Evolutionary conservation across 192 early-diverging fungal species (phyloP).

Genomic region (Irineochytrium annulatum): DNA sequence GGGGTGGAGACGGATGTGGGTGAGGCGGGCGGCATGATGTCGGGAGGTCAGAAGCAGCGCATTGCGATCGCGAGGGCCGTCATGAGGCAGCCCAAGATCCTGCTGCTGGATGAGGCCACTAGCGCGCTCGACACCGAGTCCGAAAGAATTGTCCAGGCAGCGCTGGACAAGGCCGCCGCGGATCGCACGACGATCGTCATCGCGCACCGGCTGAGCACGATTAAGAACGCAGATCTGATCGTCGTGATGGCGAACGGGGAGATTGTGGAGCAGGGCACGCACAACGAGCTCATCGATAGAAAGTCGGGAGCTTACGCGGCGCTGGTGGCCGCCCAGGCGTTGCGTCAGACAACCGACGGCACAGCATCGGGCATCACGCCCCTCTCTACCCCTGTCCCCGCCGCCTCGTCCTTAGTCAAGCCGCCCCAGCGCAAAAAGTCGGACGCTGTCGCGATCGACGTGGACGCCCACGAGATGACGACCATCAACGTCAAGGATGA

Average conservation of each 20-base stretch:
- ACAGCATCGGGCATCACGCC: not conserved
- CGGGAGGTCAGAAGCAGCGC: constrained; percentile 90
- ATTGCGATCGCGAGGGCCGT: constrained; percentile 94
- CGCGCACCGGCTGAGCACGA: constrained; percentile 87
- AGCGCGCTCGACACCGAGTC: constrained; percentile 51
- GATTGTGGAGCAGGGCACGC: constrained; percentile 71
- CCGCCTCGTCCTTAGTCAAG: not conserved
- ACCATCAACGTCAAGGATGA: not conserved
- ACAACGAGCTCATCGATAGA: constrained; percentile 65
- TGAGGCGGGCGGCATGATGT: constrained; percentile 61
- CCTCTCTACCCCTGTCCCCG: not conserved
- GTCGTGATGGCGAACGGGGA: constrained; percentile 64
- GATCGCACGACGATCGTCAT: constrained; percentile 84
- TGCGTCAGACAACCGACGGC: constrained; percentile 29
- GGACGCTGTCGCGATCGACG: constrained; percentile 10
- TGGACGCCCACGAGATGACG: not conserved
- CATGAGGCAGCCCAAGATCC: constrained; percentile 76
- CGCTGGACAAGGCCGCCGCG: constrained; percentile 41
- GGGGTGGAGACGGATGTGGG: constrained; percentile 82
- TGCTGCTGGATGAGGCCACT: constrained; percentile 60
- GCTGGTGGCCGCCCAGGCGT: constrained; percentile 69
- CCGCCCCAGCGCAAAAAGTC: constrained; percentile 23
- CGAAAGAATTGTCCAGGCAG: constrained; percentile 47
- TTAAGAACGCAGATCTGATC: constrained; percentile 80
- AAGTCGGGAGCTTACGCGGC: constrained; percentile 55